Percentiles rank a stretch among this genome's conserved stretches.
phyloP scores from a whole-genome alignment of 768 basidiomycete genomes.

The Hericium alpestre region DNA sequence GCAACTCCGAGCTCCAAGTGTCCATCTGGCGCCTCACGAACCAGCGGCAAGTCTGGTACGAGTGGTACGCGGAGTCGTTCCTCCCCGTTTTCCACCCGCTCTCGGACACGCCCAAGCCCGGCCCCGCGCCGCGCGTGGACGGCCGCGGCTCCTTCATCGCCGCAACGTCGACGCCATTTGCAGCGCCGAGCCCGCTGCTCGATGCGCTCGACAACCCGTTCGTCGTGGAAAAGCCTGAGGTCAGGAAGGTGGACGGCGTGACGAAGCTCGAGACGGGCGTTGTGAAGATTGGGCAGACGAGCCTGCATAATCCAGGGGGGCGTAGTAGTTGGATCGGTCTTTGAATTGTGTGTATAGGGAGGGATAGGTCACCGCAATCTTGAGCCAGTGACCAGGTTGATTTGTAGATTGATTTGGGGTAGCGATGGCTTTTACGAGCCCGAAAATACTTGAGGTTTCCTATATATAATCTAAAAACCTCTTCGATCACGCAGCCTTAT shows the following conservation, averaged over 20 bases:
- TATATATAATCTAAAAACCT: too few species aligned
- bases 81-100: conserved; percentile 45
- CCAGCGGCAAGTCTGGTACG: conserved; percentile 91
- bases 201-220: conserved; percentile 48
- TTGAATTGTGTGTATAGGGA: conserved; percentile 20
- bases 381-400: too few species aligned
- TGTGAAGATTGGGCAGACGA: conserved; percentile 91
- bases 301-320: conserved; percentile 84
- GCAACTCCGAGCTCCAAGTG: conserved; percentile 84
- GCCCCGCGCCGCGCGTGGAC: conserved; percentile 12
- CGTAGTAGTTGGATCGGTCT: conserved; percentile 91
- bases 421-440: too few species aligned
- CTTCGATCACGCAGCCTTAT: too few species aligned
- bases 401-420: too few species aligned
- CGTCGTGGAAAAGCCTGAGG: conserved; percentile 11
- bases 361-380: too few species aligned
- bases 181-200: conserved; percentile 54
- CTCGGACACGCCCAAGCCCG: conserved; percentile 21
- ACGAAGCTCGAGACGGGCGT: conserved; percentile 27
- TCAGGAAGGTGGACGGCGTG: conserved; percentile 10
- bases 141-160: conserved; percentile 13
- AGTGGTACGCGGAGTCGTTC: conserved; percentile 95
- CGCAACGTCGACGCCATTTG: conserved; percentile 16
- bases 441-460: too few species aligned
- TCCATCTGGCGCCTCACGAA: conserved; percentile 92